Evolutionary conservation across 2,329 filamentous ascomycete genomes (phyloP).

Genomic region (Aspergillus aculeatus): DNA sequence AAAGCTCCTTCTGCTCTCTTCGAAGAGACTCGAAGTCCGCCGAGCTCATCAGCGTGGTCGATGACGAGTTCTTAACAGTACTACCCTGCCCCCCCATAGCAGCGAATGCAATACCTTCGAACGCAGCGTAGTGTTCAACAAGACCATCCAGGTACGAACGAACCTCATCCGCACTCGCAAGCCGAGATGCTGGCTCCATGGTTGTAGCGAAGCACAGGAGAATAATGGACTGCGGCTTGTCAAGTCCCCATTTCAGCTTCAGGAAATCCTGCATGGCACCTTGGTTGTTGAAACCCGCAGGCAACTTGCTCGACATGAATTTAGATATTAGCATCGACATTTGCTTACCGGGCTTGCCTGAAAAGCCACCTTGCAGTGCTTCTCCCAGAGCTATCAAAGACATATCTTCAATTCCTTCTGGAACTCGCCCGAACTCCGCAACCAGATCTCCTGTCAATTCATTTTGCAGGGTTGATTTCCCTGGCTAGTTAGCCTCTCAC

Average conservation of each 20-base stretch:
- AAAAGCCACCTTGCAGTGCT: conserved; percentile 29
- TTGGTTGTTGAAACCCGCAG: conserved; percentile 28
- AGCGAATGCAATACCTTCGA: conserved; percentile 14
- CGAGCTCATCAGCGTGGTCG: not conserved
- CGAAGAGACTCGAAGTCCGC: conserved; percentile 1
- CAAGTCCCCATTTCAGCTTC: conserved; percentile 28
- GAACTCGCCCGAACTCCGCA: conserved; percentile 42
- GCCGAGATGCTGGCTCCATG: conserved; percentile 21
- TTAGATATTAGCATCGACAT: conserved; percentile 30
- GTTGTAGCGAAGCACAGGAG: conserved; percentile 24
- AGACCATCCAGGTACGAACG: conserved; percentile 24
- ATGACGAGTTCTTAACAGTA: not conserved
- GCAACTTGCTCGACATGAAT: conserved; percentile 31
- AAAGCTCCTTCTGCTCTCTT: conserved; percentile 7
- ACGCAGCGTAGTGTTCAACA: conserved; percentile 16
- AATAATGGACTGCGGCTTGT: conserved; percentile 19
- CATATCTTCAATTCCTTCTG: conserved; percentile 43
- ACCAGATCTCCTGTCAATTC: conserved; percentile 46
- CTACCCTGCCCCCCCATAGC: not conserved
- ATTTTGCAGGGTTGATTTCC: conserved; percentile 47
- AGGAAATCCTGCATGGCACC: conserved; percentile 23
- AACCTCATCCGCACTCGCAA: conserved; percentile 17
- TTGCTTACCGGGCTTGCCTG: conserved; percentile 33
- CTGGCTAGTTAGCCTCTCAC: conserved; percentile 17
- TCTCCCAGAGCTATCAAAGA: conserved; percentile 33